These are phyloP conservation scores for Camelina laxa DNA, from an alignment of 345 rosid genomes.

Conservation along the genomic window DNA sequence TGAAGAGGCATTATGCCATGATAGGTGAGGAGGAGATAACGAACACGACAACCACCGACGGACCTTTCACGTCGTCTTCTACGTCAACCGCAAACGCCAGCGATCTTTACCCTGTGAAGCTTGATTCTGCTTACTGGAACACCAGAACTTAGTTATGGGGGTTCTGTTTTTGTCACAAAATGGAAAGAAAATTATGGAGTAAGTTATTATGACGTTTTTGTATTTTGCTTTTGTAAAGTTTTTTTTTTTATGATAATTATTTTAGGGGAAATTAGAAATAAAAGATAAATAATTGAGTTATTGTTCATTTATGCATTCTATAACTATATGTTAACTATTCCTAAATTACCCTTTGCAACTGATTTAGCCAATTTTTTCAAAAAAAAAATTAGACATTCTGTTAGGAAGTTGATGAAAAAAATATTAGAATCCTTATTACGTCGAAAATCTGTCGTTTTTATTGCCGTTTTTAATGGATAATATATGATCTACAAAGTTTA, in stretches of 20 bases:
- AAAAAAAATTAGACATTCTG: too few species aligned
- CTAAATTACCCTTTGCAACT: too few species aligned
- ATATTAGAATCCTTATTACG: too few species aligned
- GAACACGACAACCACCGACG: constrained; percentile 11
- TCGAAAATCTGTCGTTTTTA: too few species aligned
- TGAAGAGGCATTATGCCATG: constrained; percentile 44
- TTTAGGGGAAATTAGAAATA: too few species aligned
- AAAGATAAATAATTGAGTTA: too few species aligned
- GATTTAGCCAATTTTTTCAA: too few species aligned
- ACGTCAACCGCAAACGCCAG: background rate
- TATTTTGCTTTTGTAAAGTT: constrained; percentile 12
- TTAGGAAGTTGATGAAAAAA: too few species aligned
- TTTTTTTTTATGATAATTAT: background rate
- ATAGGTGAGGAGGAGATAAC: constrained; percentile 21
- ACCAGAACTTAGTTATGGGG: constrained; percentile 24
- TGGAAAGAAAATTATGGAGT: background rate
- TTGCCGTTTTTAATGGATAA: too few species aligned
- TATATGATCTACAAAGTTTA: too few species aligned
- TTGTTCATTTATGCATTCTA: background rate
- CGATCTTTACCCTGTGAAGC: constrained; percentile 48
- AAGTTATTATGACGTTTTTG: background rate
- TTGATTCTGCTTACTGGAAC: constrained; percentile 42
- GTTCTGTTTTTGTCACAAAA: background rate
- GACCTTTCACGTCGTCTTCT: too few species aligned
- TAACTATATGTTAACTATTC: background rate